Base-by-base conservation (phyloP, 148 eudicot species). In the Camellia sinensis region DNA sequence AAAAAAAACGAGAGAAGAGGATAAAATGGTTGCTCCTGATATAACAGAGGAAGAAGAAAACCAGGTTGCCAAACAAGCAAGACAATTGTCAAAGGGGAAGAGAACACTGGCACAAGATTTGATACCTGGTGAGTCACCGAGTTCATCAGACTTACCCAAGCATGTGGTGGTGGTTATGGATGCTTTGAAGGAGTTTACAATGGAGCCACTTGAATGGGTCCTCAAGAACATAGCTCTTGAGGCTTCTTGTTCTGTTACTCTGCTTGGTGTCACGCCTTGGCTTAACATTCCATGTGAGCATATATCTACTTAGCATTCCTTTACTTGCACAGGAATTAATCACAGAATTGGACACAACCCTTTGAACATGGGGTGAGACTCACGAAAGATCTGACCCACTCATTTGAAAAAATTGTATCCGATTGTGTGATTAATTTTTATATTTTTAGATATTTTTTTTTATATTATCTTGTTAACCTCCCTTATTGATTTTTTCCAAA, bases 131-230 rank as follows among this genome's bases (percentile, higher is more conserved):
- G 11, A 50, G 21, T 52, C 87, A 5, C 78, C 81, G 3, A 65
- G 74, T 8, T 63, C 80, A n/a, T 18, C 17, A 14, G 61, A 80
- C 54, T n/a, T 1, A 43, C 81, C 80, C 1, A 81, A 78, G 18
- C 54, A 73, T 54, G 81, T 82, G 0, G 73, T 86, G 0, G 67
- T 83, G 4, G 83, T 86, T 6, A 83, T 83, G 79, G 82, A 86
- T 74, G 86, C 61, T 2, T 57, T 80, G 18, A 73, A 78, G 77
- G 86, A 83, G 1, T 78, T 80, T 73, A 77, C 83, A 5, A 29
- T 73, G 11, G 82, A 80, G 19, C 71, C 80, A 7, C 62, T 86
- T 8, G 88, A 83, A 70, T 86, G 88, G 88, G 77, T 83, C 7
- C 79, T 86, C 12, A 77, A 73, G 66, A 73, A 82, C n/a, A 57